Evolutionary conservation across 257 asterid genomes (phyloP).

Genomic region (Thymus quinquecostatus): DNA sequence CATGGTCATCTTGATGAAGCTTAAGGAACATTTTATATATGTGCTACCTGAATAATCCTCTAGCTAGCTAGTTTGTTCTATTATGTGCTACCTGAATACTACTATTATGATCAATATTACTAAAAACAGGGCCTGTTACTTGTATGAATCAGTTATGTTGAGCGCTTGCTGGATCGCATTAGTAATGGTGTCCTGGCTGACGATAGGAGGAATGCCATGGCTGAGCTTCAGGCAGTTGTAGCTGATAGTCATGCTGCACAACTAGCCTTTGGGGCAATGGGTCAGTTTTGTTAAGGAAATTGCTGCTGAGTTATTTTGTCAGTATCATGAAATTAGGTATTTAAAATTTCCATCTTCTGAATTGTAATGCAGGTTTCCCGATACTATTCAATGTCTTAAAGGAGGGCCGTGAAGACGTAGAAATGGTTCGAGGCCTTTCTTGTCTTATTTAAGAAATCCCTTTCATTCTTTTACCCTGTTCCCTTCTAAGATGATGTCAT

Average conservation of each 20-base stretch:
- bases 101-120: not conserved
- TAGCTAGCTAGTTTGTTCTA: conserved; percentile 12
- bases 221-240: conserved; percentile 88
- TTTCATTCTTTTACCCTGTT: conserved; percentile 4
- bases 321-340: conserved; percentile 20
- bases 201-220: conserved; percentile 86
- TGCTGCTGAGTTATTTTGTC: conserved; percentile 23
- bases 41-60: conserved; percentile 11
- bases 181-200: conserved; percentile 90
- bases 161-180: conserved; percentile 94
- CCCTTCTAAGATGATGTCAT: conserved; percentile 21
- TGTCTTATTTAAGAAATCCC: conserved; percentile 12
- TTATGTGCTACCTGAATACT: not conserved
- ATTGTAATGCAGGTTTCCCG: conserved; percentile 77
- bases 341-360: conserved; percentile 25
- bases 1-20: not conserved
- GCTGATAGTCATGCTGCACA: conserved; percentile 84
- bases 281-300: conserved; percentile 49
- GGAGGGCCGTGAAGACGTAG: conserved; percentile 96
- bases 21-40: conserved; percentile 14
- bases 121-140: conserved; percentile 19
- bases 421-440: conserved; percentile 67
- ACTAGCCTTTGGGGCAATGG: conserved; percentile 97
- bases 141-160: conserved; percentile 68
- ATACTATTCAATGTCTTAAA: conserved; percentile 74